phyloP scores from a whole-genome alignment of 2,329 filamentous ascomycete genomes.

The Ceratocystis huliohia region DNA sequence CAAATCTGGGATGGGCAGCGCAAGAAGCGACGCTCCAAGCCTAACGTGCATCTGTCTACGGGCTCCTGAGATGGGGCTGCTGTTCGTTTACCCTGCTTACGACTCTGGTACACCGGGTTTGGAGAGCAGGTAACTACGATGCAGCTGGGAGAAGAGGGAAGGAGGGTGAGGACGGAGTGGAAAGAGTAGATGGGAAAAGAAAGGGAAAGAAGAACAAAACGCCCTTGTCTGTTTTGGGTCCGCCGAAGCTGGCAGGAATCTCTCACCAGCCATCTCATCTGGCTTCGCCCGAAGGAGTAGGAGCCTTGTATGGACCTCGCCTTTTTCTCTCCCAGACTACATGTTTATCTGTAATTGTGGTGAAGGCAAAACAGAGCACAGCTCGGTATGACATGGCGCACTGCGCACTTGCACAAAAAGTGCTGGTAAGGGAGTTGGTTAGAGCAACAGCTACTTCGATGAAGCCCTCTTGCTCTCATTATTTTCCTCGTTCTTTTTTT shows the following conservation, averaged over 20 bases:
- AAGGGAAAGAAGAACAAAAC: too few species aligned
- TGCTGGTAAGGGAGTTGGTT: neutral
- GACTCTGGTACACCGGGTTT: neutral
- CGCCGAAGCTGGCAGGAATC: constrained; percentile 1
- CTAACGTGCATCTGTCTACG: too few species aligned
- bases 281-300: neutral
- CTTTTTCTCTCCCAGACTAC: neutral
- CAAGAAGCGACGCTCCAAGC: too few species aligned
- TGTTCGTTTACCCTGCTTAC: too few species aligned
- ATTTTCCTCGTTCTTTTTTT: neutral
- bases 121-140: neutral
- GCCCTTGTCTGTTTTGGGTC: neutral
- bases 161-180: too few species aligned
- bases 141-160: neutral
- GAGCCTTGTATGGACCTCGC: neutral
- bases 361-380: neutral
- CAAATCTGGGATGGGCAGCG: neutral
- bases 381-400: neutral
- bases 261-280: constrained; percentile 5
- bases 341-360: neutral
- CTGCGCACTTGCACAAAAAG: neutral
- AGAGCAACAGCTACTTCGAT: neutral
- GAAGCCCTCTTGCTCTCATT: neutral
- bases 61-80: too few species aligned
- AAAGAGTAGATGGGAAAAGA: neutral